Conservation (phyloP, 139 green algal genomes). For the Coccomyxa sp. region DNA sequence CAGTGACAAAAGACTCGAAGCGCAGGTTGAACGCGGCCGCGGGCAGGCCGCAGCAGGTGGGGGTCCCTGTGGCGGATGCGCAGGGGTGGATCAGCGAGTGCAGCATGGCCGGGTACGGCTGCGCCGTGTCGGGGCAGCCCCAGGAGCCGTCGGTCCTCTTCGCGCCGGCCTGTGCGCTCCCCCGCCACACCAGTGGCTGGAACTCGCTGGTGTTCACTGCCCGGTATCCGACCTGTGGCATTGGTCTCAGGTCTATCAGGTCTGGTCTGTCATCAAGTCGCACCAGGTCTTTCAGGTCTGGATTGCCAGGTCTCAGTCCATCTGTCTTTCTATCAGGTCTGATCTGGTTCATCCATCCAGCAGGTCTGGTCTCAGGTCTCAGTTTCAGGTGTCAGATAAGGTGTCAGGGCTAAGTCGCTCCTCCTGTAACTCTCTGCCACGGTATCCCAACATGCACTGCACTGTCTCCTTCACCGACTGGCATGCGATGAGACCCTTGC, state of each 20-base stretch:
- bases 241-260: background rate
- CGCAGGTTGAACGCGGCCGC: background rate
- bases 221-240: slow-evolving; percentile 1
- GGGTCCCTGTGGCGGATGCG: no score
- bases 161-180: background rate
- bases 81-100: slow-evolving; percentile 7
- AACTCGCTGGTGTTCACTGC: background rate
- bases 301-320: background rate
- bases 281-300: background rate
- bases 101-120: slow-evolving; percentile 2
- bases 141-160: background rate
- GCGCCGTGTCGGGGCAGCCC: background rate
- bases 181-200: background rate
- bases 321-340: no score
- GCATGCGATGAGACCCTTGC: no score
- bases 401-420: no score
- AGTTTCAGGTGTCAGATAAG: no score
- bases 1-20: background rate
- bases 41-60: slow-evolving; percentile 7
- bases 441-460: no score
- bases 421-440: no score
- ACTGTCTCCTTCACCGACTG: no score
- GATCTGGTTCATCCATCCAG: no score
- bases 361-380: no score
- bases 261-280: background rate